These are phyloP conservation scores for Chaetoceros muelleri DNA, from an alignment of 108 stramenopile genomes.

Conservation along the genomic window DNA sequence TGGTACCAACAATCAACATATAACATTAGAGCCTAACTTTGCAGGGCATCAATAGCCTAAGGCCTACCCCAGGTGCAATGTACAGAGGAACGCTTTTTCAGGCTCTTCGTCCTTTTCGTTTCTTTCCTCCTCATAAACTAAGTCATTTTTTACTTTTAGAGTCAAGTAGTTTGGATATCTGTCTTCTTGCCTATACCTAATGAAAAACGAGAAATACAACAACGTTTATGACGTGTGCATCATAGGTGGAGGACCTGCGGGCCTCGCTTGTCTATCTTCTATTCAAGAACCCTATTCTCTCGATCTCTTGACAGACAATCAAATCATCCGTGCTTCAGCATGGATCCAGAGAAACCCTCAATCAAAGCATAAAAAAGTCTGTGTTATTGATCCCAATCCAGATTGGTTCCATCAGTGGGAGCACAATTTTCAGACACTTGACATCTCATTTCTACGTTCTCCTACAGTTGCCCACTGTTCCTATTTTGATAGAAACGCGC, in stretches of 20 bases:
- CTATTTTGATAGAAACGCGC: constrained; percentile 35
- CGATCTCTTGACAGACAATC: constrained; percentile 20
- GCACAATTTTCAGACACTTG: constrained; percentile 33
- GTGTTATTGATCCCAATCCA: constrained; percentile 44
- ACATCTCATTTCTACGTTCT: constrained; percentile 47
- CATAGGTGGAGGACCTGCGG: constrained; percentile 57
- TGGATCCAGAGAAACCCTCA: neutral
- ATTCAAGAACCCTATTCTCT: constrained; percentile 35
- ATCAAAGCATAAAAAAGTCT: constrained; percentile 12
- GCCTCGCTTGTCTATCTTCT: constrained; percentile 43
- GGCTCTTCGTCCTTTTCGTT: too few relatives aligned
- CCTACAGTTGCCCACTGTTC: constrained; percentile 62
- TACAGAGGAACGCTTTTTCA: too few relatives aligned
- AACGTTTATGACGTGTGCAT: constrained; percentile 42
- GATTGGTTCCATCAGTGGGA: constrained; percentile 40
- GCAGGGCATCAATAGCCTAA: too few relatives aligned
- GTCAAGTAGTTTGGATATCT: too few relatives aligned
- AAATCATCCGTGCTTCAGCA: constrained; percentile 12
- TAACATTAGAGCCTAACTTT: too few relatives aligned
- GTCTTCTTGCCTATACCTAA: too few relatives aligned
- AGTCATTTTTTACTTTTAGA: too few relatives aligned
- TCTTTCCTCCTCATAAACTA: too few relatives aligned
- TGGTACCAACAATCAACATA: too few relatives aligned
- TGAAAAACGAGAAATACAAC: too few relatives aligned
- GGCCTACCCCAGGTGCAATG: too few relatives aligned